Conservation (phyloP, 192 early-diverging fungal genomes). For the Linderina pennispora region DNA sequence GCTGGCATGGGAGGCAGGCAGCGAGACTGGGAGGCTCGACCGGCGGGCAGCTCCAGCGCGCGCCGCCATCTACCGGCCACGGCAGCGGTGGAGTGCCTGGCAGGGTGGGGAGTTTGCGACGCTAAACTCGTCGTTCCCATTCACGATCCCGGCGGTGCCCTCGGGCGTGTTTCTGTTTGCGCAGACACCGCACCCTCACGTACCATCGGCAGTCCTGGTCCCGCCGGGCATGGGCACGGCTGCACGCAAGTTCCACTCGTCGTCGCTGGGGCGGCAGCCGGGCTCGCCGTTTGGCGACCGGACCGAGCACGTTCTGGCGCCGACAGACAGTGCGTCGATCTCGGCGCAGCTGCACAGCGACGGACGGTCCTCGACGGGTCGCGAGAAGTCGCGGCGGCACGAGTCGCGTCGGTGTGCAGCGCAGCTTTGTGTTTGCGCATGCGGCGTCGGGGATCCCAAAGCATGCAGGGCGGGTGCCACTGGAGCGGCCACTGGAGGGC, state of each 20-base stretch:
- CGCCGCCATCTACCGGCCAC: background rate
- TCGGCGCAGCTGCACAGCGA: conserved; percentile 12
- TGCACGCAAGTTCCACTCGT: conserved; percentile 46
- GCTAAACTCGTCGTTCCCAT: conserved; percentile 42
- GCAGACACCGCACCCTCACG: conserved; percentile 11
- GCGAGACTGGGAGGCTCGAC: no score
- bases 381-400: background rate
- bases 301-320: conserved; percentile 1
- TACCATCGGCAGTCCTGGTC: conserved; percentile 36
- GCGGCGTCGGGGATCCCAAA: conserved; percentile 56
- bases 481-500: conserved; percentile 16
- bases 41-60: background rate
- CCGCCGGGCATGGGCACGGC: conserved; percentile 39
- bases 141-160: conserved; percentile 41
- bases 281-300: conserved; percentile 26
- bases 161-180: conserved; percentile 24
- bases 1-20: no score
- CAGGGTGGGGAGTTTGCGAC: conserved; percentile 40
- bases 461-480: conserved; percentile 9
- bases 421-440: conserved; percentile 54
- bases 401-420: conserved; percentile 7
- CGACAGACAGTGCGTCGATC: conserved; percentile 17
- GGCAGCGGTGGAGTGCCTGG: conserved; percentile 29
- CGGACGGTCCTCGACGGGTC: background rate
- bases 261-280: conserved; percentile 36